Percentiles rank a stretch among this genome's conserved stretches.
phyloP scores from a whole-genome alignment of 768 basidiomycete genomes.

The Lentinula edodes region DNA sequence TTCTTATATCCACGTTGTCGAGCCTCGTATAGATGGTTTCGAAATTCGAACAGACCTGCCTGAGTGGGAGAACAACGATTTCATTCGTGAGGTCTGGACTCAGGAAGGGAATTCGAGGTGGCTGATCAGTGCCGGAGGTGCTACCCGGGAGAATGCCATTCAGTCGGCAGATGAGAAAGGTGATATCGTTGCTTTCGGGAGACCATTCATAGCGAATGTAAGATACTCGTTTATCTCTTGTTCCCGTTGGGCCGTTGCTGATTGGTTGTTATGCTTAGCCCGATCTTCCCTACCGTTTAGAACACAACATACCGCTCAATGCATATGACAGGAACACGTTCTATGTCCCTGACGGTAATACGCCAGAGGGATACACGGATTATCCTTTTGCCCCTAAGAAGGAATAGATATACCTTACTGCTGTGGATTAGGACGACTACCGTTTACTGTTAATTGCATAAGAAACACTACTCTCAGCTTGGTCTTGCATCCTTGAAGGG shows the following conservation, averaged over 20 bases:
- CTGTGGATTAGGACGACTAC: too few species aligned
- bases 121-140: conserved; percentile 24
- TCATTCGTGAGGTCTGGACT: conserved; percentile 19
- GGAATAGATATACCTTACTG: background rate
- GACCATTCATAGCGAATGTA: conserved; percentile 27
- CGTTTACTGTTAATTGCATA: too few species aligned
- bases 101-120: conserved; percentile 9
- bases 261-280: conserved; percentile 17
- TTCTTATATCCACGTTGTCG: conserved; percentile 40
- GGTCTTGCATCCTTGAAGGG: too few species aligned
- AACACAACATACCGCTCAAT: conserved; percentile 20
- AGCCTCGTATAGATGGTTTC: conserved; percentile 20
- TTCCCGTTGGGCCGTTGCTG: background rate
- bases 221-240: background rate
- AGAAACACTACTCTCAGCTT: too few species aligned
- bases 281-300: conserved; percentile 25
- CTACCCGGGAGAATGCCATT: conserved; percentile 20
- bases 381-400: conserved; percentile 18
- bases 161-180: conserved; percentile 18
- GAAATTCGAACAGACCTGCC: background rate
- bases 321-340: conserved; percentile 20
- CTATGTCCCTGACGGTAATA: conserved; percentile 17
- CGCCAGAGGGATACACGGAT: conserved; percentile 24
- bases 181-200: conserved; percentile 25
- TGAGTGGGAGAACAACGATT: conserved; percentile 13